Base-by-base conservation (phyloP, 202 grass and related monocot species). In the Eragrostis tef region DNA sequence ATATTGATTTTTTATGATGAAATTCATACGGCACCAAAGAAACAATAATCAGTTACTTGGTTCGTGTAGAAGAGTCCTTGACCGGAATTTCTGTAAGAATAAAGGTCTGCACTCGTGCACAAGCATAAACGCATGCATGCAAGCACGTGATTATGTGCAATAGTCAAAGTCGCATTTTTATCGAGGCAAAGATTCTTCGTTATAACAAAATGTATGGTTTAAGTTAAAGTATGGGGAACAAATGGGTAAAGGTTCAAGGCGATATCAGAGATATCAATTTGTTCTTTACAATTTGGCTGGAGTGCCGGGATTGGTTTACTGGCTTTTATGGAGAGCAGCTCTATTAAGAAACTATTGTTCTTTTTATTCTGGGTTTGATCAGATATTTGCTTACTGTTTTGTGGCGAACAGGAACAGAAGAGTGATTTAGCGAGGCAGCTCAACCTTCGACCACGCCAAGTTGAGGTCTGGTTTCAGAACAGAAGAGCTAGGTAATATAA, bases 391-490 rank as follows among this genome's bases (percentile, higher is more conserved):
- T 73, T 65, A 22, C 29, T 67, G n/a, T 50, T 56, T 14, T 65
- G 80, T 44, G 17, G 20, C 25, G 22, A 26, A 19, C 85, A 94
- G 92, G 80, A 90, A 41, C 92, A 90, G 15, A 94, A 92, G 75
- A 79, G 86, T 56, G 50, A 71, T 34, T 72, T 94, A 26, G 87
- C 92, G 0, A 83, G 84, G 25, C 75, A 53, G 81, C 89, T 94
- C 22, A 81, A 74, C 10, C 92, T 94, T 73, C 87, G 85, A 47
- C 89, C 87, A 3, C 85, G 92, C 22, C 92, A 94, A 50, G 92
- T 94, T 48, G 93, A 94, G 75, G 93, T 94, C 80, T 94, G 93
- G 93, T 94, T 94, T 78, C 93, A 94, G 77, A 94, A 94, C 67
- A 90, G 93, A 88, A 90, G 93, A 88, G 93, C 93, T 3, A 92